Conservation (phyloP, 495 filamentous ascomycete genomes). For the Xylaria scruposa region DNA sequence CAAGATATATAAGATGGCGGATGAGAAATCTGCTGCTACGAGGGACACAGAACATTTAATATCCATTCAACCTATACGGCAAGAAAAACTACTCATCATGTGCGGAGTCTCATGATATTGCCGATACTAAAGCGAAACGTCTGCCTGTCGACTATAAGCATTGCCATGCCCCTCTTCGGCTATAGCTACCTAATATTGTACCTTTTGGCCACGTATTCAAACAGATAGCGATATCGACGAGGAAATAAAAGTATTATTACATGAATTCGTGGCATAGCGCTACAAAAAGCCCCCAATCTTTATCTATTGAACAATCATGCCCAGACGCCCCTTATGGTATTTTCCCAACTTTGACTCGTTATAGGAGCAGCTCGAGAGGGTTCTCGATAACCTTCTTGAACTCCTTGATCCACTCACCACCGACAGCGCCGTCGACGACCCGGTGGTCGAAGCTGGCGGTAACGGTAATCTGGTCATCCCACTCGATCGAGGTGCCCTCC, state of each 20-base stretch:
- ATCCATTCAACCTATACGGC: background rate
- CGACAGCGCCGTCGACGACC: constrained; percentile 86
- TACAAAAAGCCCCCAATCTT: constrained; percentile 40
- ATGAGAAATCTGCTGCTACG: background rate
- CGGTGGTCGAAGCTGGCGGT: constrained; percentile 98
- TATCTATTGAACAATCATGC: constrained; percentile 44
- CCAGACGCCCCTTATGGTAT: constrained; percentile 38
- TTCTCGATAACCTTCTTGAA: constrained; percentile 98
- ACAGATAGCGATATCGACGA: background rate
- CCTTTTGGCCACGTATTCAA: constrained; percentile 12
- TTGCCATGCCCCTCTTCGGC: background rate
- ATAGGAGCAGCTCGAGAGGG: constrained; percentile 92
- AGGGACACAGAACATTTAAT: background rate
- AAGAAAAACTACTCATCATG: background rate
- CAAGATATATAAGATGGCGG: background rate
- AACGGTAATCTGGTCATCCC: constrained; percentile 96
- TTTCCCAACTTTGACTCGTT: constrained; percentile 38
- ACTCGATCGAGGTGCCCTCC: constrained; percentile 82
- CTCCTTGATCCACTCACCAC: constrained; percentile 95
- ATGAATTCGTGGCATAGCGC: constrained; percentile 41
- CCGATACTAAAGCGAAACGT: background rate
- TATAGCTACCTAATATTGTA: constrained; percentile 9
- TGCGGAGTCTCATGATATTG: background rate
- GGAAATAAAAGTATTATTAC: constrained; percentile 39
- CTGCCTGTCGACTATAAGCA: background rate